Evolutionary conservation across 2,329 filamentous ascomycete genomes (phyloP).

Genomic region (Paraconiothyrium brasiliense): DNA sequence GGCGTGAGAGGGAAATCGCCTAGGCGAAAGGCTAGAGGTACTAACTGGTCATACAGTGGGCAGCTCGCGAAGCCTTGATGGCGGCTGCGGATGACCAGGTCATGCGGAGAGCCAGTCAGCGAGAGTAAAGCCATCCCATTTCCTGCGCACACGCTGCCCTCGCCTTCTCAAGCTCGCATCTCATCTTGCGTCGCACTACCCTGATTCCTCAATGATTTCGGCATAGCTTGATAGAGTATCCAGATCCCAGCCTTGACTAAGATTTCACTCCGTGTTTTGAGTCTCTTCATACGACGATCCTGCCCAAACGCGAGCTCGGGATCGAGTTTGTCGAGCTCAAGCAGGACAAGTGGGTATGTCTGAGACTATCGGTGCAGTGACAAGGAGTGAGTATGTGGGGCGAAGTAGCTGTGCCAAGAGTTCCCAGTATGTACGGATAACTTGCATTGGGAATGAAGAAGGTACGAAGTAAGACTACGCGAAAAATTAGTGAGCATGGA

Average conservation of each 20-base stretch:
- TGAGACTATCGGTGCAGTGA: not conserved
- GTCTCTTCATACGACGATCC: not conserved
- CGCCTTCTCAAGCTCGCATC: not conserved
- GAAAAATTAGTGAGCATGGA: not conserved
- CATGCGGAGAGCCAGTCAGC: not conserved
- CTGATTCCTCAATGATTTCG: not conserved
- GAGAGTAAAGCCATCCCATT: not conserved
- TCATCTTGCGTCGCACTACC: not conserved
- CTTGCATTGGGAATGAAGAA: not conserved
- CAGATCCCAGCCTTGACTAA: not conserved
- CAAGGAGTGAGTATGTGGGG: not conserved
- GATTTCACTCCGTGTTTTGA: not conserved
- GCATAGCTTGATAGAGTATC: not conserved
- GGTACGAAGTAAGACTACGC: not conserved
- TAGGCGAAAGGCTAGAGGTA: not conserved
- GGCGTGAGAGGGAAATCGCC: not conserved
- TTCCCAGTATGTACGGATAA: not conserved
- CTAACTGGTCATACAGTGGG: not conserved
- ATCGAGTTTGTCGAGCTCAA: constrained; percentile 10
- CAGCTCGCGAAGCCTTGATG: not conserved
- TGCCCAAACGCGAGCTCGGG: not conserved
- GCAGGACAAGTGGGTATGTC: constrained; percentile 20
- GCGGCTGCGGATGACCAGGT: not conserved
- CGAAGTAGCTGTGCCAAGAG: not conserved
- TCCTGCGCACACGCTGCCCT: not conserved